Percentiles rank a stretch among this genome's conserved stretches.
phyloP scores from a whole-genome alignment of 495 filamentous ascomycete genomes.

The Xanthoparmelia taractica region DNA sequence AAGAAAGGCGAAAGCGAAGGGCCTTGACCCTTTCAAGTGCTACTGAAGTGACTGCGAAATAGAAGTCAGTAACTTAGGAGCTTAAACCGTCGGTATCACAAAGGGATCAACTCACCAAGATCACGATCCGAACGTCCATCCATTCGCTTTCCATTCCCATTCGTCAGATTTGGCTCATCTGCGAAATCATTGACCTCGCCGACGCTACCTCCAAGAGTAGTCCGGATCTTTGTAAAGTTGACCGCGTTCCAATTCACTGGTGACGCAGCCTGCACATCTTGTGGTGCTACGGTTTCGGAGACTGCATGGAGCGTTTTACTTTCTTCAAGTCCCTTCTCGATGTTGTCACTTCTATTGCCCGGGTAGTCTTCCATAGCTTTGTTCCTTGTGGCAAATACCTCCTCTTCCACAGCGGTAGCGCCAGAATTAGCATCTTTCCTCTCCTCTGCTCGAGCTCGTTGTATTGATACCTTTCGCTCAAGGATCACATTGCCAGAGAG shows the following conservation, averaged over 20 bases:
- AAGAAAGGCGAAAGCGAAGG: constrained; percentile 4
- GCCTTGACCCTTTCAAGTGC: constrained; percentile 8
- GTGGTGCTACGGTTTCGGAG: neutral
- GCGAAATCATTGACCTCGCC: neutral
- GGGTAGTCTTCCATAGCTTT: neutral
- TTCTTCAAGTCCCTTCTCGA: neutral
- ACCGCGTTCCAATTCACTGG: constrained; percentile 7
- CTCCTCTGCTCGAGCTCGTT: constrained; percentile 4
- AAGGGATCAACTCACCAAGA: neutral
- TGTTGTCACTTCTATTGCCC: neutral
- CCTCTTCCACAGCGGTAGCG: neutral
- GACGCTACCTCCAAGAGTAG: constrained; percentile 62
- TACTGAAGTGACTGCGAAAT: neutral
- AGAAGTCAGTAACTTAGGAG: neutral
- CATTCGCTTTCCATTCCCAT: neutral
- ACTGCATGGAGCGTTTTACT: neutral
- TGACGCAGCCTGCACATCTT: neutral
- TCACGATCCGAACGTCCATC: neutral
- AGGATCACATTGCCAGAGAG: neutral
- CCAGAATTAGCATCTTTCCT: neutral
- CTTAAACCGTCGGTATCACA: neutral
- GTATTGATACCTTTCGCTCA: neutral
- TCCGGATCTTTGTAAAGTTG: constrained; percentile 12
- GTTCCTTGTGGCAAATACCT: neutral
- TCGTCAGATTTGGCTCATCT: neutral